Evolutionary conservation across 768 basidiomycete species (phyloP), one percentile per base, ranked within the genome.

Genomic region (Neoboletus brunneissimus): DNA sequence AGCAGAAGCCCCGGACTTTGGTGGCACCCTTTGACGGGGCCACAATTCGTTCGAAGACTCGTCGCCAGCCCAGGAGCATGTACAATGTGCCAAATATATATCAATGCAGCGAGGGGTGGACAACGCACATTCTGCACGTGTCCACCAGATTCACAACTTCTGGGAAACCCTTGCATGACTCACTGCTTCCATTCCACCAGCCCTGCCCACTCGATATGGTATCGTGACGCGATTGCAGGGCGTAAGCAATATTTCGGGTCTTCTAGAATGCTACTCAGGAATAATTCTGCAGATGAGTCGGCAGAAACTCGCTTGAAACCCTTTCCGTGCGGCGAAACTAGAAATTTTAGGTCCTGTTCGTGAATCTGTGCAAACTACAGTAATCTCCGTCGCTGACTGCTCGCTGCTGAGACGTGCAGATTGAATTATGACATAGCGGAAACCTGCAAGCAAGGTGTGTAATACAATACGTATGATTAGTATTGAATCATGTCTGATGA

Each of bases 401-500:
- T 15, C 16, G 15, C 16, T 18, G 16, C 9, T 11, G 43, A 4
- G 43, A 44, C 23, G 15, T 16, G 8, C 8, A 5, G 23, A 22
- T 22, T 25, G 9, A 18, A 44, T 23, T 44, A 44, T 27, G 25
- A 12, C 16, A 22, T 13, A 22, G 3, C 41, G 13, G 6, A 22
- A 22, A 22, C 12, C 41, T 16, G 23, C 42, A 7, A 15, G 6
- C 13, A 42, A 23, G 41, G 22, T 23, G 23, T 42, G 41, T 23
- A 20, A 40, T 20, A 40, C n/a, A 12, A 20, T 11, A 11, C n/a
- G 38, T n/a, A n/a, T 20, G 38, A 20, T 13, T 9, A 40, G n/a
- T 8, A 2, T 69, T 68, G 2, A 59, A 48, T 67, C 67, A 69
- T 5, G 62, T 66, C 66, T 62, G 66, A n/a, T 69, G 64, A 49